Conservation (phyloP, 257 asterid genomes). For the Solanum habrochaites region DNA sequence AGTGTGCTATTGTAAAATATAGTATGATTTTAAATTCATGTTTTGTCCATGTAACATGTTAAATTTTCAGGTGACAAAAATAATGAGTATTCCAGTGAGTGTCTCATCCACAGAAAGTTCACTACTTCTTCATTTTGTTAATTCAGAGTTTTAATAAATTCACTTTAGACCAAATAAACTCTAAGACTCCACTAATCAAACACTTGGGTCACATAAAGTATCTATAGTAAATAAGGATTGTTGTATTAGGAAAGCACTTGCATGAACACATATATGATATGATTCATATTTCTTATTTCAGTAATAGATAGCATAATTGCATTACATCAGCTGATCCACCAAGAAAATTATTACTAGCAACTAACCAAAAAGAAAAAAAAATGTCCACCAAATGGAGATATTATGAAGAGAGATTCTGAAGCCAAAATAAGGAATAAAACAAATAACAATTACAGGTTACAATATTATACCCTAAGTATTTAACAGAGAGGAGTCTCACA, state of each 20-base stretch:
- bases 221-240: not conserved
- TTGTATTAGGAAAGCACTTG: not conserved
- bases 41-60: not conserved
- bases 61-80: not conserved
- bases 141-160: not conserved
- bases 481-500: not conserved
- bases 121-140: not conserved
- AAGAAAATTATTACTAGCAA: not conserved
- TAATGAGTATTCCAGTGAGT: conserved; percentile 13
- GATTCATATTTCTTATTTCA: not conserved
- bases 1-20: not conserved
- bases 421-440: not conserved
- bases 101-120: conserved; percentile 15
- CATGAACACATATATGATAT: not conserved
- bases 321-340: not conserved
- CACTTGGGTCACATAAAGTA: not conserved
- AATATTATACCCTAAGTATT: not conserved
- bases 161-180: not conserved
- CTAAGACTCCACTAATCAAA: not conserved
- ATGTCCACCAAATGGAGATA: not conserved
- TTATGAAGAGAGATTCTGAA: not conserved
- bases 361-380: not conserved
- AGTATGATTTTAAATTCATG: not conserved
- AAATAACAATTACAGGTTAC: not conserved
- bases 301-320: not conserved